A percentile compares a stretch with the other conserved stretches of the same genome.
phyloP scores from a whole-genome alignment of 179 eudicot species.

The Silene coronaria region DNA sequence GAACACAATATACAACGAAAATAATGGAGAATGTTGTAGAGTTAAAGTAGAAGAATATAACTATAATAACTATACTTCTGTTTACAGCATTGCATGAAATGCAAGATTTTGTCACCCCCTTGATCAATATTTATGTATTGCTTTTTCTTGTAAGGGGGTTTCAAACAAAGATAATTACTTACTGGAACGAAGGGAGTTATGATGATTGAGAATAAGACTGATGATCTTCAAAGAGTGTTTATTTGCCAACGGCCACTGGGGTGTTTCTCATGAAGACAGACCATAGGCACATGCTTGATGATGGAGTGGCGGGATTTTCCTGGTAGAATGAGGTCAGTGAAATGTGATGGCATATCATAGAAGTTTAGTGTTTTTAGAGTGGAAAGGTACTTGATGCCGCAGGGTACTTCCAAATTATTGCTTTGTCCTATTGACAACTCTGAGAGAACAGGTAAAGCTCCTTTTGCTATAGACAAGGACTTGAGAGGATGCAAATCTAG shows the following conservation, averaged over 20 bases:
- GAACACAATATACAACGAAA: too few relatives aligned
- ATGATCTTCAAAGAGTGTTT: neutral
- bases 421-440: slow-evolving; percentile 16
- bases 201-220: too few relatives aligned
- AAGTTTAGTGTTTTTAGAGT: slow-evolving; percentile 7
- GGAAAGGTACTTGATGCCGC: neutral
- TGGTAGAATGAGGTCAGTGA: neutral
- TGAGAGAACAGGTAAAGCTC: slow-evolving; percentile 16
- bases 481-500: slow-evolving; percentile 12
- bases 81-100: too few relatives aligned
- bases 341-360: slow-evolving; percentile 7
- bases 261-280: neutral
- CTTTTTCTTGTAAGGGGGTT: too few relatives aligned
- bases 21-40: too few relatives aligned
- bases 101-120: too few relatives aligned
- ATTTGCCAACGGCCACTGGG: neutral
- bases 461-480: neutral
- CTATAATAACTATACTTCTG: too few relatives aligned
- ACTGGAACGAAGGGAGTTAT: neutral
- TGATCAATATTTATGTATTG: too few relatives aligned
- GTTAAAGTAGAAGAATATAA: too few relatives aligned
- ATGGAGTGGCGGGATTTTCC: neutral
- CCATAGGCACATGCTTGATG: neutral
- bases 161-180: neutral
- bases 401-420: slow-evolving; percentile 1